A percentile compares a stretch with the other conserved stretches of the same genome.
phyloP scores from a whole-genome alignment of 2,329 filamentous ascomycete species.

The Ophiostoma populinum region DNA sequence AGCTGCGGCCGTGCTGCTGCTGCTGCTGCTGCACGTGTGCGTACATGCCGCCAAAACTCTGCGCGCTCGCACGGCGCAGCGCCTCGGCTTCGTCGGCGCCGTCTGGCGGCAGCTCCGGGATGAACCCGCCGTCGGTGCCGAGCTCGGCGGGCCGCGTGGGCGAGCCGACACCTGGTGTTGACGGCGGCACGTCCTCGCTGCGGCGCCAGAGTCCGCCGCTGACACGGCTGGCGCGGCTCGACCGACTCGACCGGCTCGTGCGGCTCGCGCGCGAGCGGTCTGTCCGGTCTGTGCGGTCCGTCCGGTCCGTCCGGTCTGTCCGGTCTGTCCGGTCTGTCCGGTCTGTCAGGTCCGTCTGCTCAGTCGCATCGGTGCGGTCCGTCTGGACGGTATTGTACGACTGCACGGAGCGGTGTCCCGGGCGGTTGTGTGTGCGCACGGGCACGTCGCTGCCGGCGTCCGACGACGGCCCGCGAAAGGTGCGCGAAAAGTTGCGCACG shows the following conservation, averaged over 20 bases:
- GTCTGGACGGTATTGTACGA: no score
- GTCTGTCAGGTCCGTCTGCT: no score
- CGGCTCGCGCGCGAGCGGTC: slow-evolving; percentile 12
- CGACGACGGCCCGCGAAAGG: slow-evolving; percentile 6
- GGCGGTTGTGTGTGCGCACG: slow-evolving; percentile 8
- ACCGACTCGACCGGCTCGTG: slow-evolving; percentile 18
- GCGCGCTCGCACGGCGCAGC: neutral
- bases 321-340: no score
- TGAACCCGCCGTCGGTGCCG: slow-evolving; percentile 16
- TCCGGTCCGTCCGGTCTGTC: no score
- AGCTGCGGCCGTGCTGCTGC: slow-evolving; percentile 1
- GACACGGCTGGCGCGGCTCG: slow-evolving; percentile 25
- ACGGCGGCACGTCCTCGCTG: slow-evolving; percentile 3
- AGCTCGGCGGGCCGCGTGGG: slow-evolving; percentile 22
- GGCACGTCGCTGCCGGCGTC: slow-evolving; percentile 18
- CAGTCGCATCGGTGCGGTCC: no score
- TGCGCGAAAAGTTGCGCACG: no score
- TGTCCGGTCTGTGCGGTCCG: no score
- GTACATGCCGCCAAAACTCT: neutral
- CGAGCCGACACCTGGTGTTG: slow-evolving; percentile 6
- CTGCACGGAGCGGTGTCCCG: slow-evolving; percentile 13
- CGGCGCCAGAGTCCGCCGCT: slow-evolving; percentile 23
- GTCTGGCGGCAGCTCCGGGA: slow-evolving; percentile 19
- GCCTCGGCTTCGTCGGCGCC: neutral
- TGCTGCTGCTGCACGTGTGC: slow-evolving; percentile 14